Conservation (phyloP, 495 filamentous ascomycete genomes). For the Geoglossum glabrum region DNA sequence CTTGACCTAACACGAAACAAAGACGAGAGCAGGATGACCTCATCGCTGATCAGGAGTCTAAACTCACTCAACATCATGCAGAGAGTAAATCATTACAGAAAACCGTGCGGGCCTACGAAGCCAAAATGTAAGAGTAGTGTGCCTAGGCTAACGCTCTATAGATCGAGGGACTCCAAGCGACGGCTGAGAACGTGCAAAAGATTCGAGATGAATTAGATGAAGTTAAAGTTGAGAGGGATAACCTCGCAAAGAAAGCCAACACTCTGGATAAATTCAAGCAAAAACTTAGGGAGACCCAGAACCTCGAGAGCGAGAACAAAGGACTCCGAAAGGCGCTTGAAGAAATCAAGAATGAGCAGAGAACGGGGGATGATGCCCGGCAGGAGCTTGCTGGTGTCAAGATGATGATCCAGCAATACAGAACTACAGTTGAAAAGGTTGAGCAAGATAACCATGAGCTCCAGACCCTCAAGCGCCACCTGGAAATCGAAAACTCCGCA, state of each 20-base stretch:
- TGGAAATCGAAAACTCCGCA: conserved; percentile 38
- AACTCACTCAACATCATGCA: conserved; percentile 23
- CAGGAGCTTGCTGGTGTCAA: conserved; percentile 23
- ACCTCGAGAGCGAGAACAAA: conserved; percentile 51
- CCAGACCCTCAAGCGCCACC: conserved; percentile 31
- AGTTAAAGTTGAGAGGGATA: conserved; percentile 49
- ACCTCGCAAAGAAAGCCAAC: conserved; percentile 63
- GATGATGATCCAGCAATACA: conserved; percentile 38
- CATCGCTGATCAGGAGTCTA: conserved; percentile 35
- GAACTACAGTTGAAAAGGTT: conserved; percentile 33
- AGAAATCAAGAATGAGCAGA: conserved; percentile 32
- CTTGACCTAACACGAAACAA: conserved; percentile 3
- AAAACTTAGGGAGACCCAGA: conserved; percentile 52
- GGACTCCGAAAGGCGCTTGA: conserved; percentile 39
- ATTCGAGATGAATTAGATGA: conserved; percentile 42
- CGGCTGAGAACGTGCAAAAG: conserved; percentile 24
- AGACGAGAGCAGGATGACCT: conserved; percentile 29
- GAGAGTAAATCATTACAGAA: conserved; percentile 16
- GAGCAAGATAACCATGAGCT: conserved; percentile 42
- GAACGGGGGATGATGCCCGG: conserved; percentile 26
- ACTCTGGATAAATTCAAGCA: conserved; percentile 52
- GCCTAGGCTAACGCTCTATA: background rate
- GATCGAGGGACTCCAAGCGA: conserved; percentile 6
- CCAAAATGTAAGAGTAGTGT: background rate
- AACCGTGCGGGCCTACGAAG: conserved; percentile 3